Evolutionary conservation across 441 rosid species (phyloP).

Genomic region (Hypseocharis bilobata): DNA sequence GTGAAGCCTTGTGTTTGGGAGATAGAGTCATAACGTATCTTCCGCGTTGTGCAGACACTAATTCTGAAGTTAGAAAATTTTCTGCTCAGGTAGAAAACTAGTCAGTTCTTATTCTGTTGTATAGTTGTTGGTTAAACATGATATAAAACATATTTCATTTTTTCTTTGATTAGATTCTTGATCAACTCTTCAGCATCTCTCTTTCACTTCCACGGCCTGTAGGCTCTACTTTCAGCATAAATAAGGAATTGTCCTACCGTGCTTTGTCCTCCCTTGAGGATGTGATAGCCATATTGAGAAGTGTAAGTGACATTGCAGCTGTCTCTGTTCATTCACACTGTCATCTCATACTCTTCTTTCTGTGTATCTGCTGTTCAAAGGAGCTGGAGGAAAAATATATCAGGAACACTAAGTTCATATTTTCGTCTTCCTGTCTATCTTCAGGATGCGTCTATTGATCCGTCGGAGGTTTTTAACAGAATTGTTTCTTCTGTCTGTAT

Average conservation of each 20-base stretch:
- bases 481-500: conserved; percentile 71
- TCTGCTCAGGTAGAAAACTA: conserved; percentile 72
- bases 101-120: not conserved
- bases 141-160: conserved; percentile 11
- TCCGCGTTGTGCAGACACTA: conserved; percentile 94
- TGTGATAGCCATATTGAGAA: conserved; percentile 88
- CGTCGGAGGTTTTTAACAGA: conserved; percentile 95
- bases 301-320: conserved; percentile 44
- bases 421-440: conserved; percentile 14
- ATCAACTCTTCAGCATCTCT: conserved; percentile 85
- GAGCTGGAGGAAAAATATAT: conserved; percentile 7
- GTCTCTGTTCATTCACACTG: not conserved
- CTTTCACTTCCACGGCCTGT: conserved; percentile 82
- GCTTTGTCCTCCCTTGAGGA: conserved; percentile 96
- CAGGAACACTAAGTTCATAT: not conserved
- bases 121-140: conserved; percentile 7
- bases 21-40: conserved; percentile 88
- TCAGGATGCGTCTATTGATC: conserved; percentile 99
- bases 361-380: conserved; percentile 19
- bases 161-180: conserved; percentile 59
- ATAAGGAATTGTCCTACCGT: conserved; percentile 62
- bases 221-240: conserved; percentile 41
- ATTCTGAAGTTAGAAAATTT: conserved; percentile 87
- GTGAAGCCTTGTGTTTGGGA: conserved; percentile 88
- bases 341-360: conserved; percentile 11